These are phyloP conservation scores for Candida methanosorbosa DNA, from an alignment of 805 yeast genomes.

Conservation along the genomic window DNA sequence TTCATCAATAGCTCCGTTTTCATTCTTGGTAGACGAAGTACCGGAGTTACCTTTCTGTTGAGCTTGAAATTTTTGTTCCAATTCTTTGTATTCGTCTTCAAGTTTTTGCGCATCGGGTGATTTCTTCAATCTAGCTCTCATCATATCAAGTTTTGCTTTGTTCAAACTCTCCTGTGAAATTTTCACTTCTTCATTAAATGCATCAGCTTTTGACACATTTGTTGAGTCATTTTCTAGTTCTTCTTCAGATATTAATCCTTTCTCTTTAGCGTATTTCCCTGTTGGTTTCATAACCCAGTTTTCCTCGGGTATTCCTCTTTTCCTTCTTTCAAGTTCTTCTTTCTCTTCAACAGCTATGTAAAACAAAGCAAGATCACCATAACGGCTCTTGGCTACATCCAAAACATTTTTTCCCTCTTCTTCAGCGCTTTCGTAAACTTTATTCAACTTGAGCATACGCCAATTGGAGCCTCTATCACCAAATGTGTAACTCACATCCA, in stretches of 20 bases:
- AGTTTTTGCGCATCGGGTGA: slow-evolving; percentile 14
- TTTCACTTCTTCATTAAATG: not conserved
- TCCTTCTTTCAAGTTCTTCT: slow-evolving; percentile 19
- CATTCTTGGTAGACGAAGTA: not conserved
- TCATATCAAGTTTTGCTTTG: slow-evolving; percentile 21
- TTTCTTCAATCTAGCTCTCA: slow-evolving; percentile 25
- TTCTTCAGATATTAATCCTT: slow-evolving; percentile 7
- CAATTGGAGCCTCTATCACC: slow-evolving; percentile 30
- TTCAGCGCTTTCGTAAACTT: slow-evolving; percentile 12
- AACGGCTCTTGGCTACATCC: slow-evolving; percentile 20
- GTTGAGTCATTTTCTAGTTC: not conserved
- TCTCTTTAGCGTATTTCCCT: slow-evolving; percentile 11
- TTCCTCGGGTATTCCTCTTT: slow-evolving; percentile 2
- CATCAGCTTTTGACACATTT: not conserved
- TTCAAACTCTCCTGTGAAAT: slow-evolving; percentile 13
- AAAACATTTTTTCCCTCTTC: slow-evolving; percentile 10
- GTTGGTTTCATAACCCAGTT: slow-evolving; percentile 19
- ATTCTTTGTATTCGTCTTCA: slow-evolving; percentile 14
- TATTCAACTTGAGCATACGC: slow-evolving; percentile 27
- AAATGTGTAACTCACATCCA: slow-evolving; percentile 22
- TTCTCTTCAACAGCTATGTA: slow-evolving; percentile 26
- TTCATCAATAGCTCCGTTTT: slow-evolving; percentile 6
- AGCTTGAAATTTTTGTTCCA: slow-evolving; percentile 4
- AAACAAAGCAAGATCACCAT: slow-evolving; percentile 17
- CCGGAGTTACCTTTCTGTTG: not conserved